phyloP scores from a whole-genome alignment of 176 grass and related monocot species.

The Thalia dealbata region DNA sequence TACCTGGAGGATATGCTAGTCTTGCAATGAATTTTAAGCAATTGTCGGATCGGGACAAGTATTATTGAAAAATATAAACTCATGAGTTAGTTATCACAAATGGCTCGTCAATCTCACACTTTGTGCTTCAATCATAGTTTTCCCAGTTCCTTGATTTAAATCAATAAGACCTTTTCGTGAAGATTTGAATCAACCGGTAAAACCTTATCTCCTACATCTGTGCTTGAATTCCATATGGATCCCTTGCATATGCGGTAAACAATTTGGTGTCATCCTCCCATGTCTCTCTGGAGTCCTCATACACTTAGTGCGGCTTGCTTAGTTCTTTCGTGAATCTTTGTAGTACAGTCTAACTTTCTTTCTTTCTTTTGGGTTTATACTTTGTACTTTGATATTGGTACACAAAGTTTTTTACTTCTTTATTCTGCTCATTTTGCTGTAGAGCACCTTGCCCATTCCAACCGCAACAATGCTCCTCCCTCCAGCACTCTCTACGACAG shows the following conservation, averaged over 20 bases:
- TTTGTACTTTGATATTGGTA: not conserved
- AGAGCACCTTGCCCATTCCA: too few relatives aligned
- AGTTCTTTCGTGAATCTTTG: not conserved
- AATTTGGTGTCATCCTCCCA: not conserved
- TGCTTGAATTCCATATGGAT: not conserved
- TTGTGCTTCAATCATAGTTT: not conserved
- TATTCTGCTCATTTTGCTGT: not conserved
- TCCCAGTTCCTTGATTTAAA: not conserved
- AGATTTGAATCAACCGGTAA: not conserved
- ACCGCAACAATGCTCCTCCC: too few relatives aligned
- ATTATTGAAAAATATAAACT: conserved; percentile 1
- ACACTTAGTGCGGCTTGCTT: too few relatives aligned
- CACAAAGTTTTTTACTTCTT: not conserved
- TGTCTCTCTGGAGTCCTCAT: not conserved
- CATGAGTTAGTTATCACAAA: not conserved
- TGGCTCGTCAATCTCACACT: not conserved
- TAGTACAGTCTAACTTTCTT: not conserved
- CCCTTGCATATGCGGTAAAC: not conserved
- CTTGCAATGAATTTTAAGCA: conserved; percentile 10
- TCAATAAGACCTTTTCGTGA: not conserved
- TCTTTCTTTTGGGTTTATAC: not conserved
- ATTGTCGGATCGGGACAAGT: not conserved
- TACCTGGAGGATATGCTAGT: not conserved
- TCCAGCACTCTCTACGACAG: not conserved
- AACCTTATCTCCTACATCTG: not conserved